Base-by-base conservation (phyloP, 2,329 filamentous ascomycete genomes). In the Cladorrhinum sp. region DNA sequence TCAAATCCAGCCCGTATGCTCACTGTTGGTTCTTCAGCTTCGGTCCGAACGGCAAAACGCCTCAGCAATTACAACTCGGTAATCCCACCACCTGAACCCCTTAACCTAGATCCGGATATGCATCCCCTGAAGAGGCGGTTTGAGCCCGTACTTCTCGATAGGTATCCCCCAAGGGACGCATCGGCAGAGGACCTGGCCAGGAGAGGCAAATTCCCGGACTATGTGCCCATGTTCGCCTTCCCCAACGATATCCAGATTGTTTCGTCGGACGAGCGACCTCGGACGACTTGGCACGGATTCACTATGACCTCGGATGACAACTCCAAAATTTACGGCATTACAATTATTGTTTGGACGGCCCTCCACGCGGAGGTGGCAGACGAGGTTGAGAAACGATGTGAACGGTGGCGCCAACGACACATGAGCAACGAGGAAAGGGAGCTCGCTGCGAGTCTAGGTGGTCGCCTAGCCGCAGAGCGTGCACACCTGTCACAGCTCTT, bases 211-310 rank as follows among this genome's bases (percentile, higher is more conserved):
- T 98, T 99, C 71, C 95, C 95, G 0, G 95, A 99, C 72, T 99
- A 97, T 70, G 92, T 99, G 18, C 95, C 95, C 60, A 98, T 99
- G 95, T 99, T 99, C 75, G 93, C 95, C 58, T 99, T 98, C 70
- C 95, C 95, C 51, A 97, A 98, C 75, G 95, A 99, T 74, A 95
- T 99, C 68, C 92, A 92, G 65, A 95, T 99, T 57, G 91, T 98
- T 9, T 97, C 95, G 1, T 93, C 93, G 1, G 95, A 99, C 71
- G 92, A 96, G 73, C 85, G 93, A 64, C 95, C 95, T 1, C 84
- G 92, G 64, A 94, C 95, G n/a, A 97, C 93, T 23, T 99, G 95
- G 95, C 95, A 99, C 76, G 95, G 95, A 54, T 99, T 99, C 72
- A 93, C 92, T 64, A 98, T 99, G 95, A 99, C 95, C 1, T 90